These are phyloP conservation scores for Creolimax fragrantissima DNA, from an alignment of 78 protist species.

Conservation along the genomic window DNA sequence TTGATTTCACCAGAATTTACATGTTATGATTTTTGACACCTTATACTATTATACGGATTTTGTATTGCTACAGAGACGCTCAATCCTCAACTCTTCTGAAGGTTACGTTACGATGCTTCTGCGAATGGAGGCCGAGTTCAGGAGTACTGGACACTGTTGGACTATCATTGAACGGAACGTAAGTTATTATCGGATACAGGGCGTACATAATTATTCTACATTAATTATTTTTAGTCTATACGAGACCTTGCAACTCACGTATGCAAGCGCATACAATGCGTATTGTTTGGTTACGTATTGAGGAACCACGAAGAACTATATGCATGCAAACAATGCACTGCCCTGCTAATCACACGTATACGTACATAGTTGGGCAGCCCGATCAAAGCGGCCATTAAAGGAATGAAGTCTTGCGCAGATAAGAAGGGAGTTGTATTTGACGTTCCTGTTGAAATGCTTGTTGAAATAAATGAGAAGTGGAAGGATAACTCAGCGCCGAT, in stretches of 20 bases:
- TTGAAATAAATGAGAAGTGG: neutral
- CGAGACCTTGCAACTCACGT: neutral
- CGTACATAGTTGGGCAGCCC: neutral
- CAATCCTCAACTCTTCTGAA: neutral
- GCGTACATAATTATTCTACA: neutral
- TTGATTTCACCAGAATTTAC: too few relatives aligned
- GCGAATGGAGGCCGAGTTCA: neutral
- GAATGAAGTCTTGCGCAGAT: conserved; percentile 13
- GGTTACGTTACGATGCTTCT: neutral
- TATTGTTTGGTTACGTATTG: neutral
- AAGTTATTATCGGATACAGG: too few relatives aligned
- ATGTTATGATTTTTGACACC: too few relatives aligned
- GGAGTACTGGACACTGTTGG: neutral
- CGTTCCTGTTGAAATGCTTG: neutral
- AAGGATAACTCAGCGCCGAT: neutral
- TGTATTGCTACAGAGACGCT: neutral
- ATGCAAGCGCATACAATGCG: neutral
- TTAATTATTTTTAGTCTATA: neutral
- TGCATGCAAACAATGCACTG: neutral
- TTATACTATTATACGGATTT: neutral
- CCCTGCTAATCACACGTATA: neutral
- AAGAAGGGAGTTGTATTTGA: conserved; percentile 16
- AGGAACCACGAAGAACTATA: neutral
- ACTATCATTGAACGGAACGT: neutral
- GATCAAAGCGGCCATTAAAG: neutral